phyloP scores from a whole-genome alignment of 1,284 basidiomycete species.

The Rhizopogon hawkerae region DNA sequence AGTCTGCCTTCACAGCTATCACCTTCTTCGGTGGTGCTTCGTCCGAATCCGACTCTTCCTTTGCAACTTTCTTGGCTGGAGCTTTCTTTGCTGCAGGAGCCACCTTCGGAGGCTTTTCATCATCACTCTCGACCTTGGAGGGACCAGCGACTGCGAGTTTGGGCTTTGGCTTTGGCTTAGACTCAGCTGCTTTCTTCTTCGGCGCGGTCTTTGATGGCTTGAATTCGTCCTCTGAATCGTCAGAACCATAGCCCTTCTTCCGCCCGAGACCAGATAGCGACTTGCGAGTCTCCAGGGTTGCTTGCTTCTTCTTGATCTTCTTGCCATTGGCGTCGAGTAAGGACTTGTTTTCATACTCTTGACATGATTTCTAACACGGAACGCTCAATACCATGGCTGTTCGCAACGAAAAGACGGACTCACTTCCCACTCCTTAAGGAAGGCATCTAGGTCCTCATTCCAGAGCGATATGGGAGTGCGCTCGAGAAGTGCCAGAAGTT shows the following conservation, averaged over 20 bases:
- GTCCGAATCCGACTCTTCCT: constrained; percentile 31
- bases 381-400: not conserved
- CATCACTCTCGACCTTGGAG: constrained; percentile 28
- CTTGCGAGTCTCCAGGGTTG: constrained; percentile 65
- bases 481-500: constrained; percentile 74
- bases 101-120: constrained; percentile 19
- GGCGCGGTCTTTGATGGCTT: constrained; percentile 58
- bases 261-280: constrained; percentile 47
- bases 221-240: constrained; percentile 67
- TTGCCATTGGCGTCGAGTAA: constrained; percentile 49
- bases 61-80: constrained; percentile 23
- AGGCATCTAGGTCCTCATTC: constrained; percentile 83
- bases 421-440: constrained; percentile 82
- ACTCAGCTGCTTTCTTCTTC: constrained; percentile 29
- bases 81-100: constrained; percentile 24
- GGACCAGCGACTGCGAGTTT: constrained; percentile 22
- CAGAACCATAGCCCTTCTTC: constrained; percentile 39
- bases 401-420: constrained; percentile 18
- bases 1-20: constrained; percentile 27
- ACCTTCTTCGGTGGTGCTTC: constrained; percentile 18
- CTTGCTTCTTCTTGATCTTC: constrained; percentile 69
- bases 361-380: constrained; percentile 47
- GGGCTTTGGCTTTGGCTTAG: constrained; percentile 25
- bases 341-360: constrained; percentile 49
- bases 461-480: constrained; percentile 82